These are phyloP conservation scores for Penstemon eatonii DNA, from an alignment of 257 asterid genomes.

Conservation along the genomic window DNA sequence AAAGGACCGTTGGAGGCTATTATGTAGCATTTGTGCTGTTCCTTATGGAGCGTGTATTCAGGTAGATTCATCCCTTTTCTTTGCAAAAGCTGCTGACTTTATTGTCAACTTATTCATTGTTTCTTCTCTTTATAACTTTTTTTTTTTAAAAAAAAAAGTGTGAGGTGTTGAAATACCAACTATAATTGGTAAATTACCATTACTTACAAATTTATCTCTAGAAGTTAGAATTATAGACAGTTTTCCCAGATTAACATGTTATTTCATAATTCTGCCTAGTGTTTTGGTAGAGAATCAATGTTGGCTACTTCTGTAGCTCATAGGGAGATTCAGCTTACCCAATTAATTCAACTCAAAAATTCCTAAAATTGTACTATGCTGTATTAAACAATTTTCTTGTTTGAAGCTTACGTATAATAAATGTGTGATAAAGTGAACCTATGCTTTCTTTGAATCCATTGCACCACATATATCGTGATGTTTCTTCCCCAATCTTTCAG, in stretches of 20 bases:
- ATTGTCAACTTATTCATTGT: background rate
- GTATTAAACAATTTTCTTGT: background rate
- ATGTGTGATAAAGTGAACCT: background rate
- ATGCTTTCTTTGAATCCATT: background rate
- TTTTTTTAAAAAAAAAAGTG: background rate
- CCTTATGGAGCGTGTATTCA: conserved; percentile 98
- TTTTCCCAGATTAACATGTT: background rate
- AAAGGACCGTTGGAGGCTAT: conserved; percentile 97
- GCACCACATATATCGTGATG: conserved; percentile 24
- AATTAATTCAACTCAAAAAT: conserved; percentile 19
- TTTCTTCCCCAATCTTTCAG: conserved; percentile 10
- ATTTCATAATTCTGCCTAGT: conserved; percentile 10
- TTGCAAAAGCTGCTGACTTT: conserved; percentile 12
- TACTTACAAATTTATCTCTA: background rate
- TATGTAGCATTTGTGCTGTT: conserved; percentile 90
- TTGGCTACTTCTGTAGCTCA: background rate
- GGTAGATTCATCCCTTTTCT: conserved; percentile 47
- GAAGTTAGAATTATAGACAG: background rate
- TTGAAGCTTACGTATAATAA: conserved; percentile 5
- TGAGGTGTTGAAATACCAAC: conserved; percentile 16
- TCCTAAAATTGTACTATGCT: background rate
- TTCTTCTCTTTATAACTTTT: conserved; percentile 15
- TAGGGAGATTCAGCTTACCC: background rate
- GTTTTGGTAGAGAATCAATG: conserved; percentile 10
- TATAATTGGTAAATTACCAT: background rate